Evolutionary conservation across 441 rosid genomes (phyloP).

Genomic region (Euphorbia celastroides): DNA sequence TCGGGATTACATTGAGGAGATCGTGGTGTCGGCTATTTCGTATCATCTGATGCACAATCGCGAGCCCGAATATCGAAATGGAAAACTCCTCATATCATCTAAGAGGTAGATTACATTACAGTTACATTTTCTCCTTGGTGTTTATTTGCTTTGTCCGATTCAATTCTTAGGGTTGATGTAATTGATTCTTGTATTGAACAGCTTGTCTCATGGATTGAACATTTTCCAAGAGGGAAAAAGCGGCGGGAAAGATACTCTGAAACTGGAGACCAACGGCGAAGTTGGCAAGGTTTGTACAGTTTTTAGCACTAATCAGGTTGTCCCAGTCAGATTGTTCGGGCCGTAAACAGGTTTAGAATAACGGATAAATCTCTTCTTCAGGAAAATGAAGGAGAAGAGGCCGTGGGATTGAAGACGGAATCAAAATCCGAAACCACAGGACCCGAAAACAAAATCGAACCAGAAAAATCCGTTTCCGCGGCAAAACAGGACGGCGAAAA

Average conservation of each 20-base stretch:
- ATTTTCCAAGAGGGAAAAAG: conserved; percentile 73
- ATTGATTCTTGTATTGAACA: conserved; percentile 31
- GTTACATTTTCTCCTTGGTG: neutral
- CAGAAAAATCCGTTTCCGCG: conserved; percentile 44
- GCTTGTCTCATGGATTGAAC: conserved; percentile 89
- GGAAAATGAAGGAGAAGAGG: conserved; percentile 44
- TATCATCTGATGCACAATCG: conserved; percentile 69
- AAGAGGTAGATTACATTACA: conserved; percentile 39
- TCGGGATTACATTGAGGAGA: conserved; percentile 76
- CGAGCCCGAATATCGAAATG: conserved; percentile 86
- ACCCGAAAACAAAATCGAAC: conserved; percentile 47
- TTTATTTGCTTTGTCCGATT: neutral
- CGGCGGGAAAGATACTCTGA: conserved; percentile 49
- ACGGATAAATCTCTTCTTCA: too few species aligned
- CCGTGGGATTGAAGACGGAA: conserved; percentile 46
- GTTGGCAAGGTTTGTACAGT: conserved; percentile 48
- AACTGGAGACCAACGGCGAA: conserved; percentile 62
- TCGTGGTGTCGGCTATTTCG: conserved; percentile 82
- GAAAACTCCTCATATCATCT: conserved; percentile 90
- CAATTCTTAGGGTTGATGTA: conserved; percentile 2
- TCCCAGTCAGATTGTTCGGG: too few species aligned
- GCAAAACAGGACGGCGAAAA: conserved; percentile 60
- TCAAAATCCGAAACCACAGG: conserved; percentile 38
- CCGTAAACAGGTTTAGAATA: too few species aligned
- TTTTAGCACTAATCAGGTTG: too few species aligned